These are phyloP conservation scores for Laburnicola sp. DNA, from an alignment of 2,329 filamentous ascomycete species.

Conservation along the genomic window DNA sequence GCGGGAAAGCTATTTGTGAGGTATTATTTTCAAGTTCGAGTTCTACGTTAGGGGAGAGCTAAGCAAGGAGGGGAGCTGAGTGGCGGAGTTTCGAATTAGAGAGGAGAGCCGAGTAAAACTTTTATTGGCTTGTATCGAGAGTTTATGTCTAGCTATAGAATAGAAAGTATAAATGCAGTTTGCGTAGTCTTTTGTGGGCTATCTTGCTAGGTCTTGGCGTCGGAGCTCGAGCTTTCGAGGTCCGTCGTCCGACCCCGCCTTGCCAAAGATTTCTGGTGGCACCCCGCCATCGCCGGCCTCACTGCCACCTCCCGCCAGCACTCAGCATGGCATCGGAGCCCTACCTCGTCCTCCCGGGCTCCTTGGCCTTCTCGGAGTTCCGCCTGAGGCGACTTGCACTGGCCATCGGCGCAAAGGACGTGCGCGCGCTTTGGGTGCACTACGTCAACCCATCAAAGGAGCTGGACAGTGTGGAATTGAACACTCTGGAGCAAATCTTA, in stretches of 20 bases:
- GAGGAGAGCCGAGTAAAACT: no score
- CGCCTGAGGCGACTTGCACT: conserved; percentile 51
- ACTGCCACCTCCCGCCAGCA: background rate
- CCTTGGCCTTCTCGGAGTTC: conserved; percentile 59
- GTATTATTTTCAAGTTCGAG: no score
- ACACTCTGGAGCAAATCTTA: conserved; percentile 61
- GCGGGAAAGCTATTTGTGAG: no score
- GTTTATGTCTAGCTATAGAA: no score
- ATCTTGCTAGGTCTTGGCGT: no score
- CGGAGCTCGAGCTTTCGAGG: background rate
- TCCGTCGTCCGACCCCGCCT: conserved; percentile 4
- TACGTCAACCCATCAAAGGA: conserved; percentile 51
- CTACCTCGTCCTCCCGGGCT: conserved; percentile 54
- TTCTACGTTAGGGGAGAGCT: no score
- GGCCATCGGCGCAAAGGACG: conserved; percentile 51
- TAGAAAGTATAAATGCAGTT: no score
- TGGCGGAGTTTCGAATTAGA: no score
- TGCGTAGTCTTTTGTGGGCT: no score
- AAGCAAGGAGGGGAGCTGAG: no score
- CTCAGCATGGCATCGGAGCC: conserved; percentile 38
- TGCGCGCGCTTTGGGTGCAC: conserved; percentile 56
- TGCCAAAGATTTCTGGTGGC: conserved; percentile 1
- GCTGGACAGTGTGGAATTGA: conserved; percentile 51
- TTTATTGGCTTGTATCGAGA: no score
- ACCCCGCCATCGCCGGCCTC: conserved; percentile 1